Evolutionary conservation across 78 protist genomes (phyloP).

Genomic region (Dictyostelium purpureum): DNA sequence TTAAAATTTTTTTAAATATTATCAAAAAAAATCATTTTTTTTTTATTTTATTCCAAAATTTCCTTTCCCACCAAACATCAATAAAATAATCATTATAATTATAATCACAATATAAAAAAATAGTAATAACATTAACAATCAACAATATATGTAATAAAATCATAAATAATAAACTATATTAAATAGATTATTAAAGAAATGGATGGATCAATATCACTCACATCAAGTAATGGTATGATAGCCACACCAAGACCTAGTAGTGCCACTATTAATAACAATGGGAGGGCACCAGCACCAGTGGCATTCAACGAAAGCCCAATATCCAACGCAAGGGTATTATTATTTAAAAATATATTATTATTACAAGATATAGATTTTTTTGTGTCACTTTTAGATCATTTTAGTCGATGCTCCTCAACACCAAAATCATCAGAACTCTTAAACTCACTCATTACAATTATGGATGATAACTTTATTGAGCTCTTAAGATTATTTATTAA

Average conservation of each 20-base stretch:
- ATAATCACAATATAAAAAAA: too few species aligned
- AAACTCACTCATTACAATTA: neutral
- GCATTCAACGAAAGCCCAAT: neutral
- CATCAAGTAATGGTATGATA: neutral
- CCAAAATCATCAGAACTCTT: conserved; percentile 26
- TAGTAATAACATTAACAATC: too few species aligned
- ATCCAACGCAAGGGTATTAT: neutral
- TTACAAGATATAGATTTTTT: conserved; percentile 28
- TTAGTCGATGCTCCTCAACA: conserved; percentile 12
- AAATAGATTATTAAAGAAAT: neutral
- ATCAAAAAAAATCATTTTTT: too few species aligned
- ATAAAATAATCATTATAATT: too few species aligned
- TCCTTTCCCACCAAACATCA: too few species aligned
- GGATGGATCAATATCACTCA: neutral
- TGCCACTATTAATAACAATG: neutral
- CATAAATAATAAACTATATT: too few species aligned
- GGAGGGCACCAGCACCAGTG: neutral
- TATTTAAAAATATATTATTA: conserved; percentile 40
- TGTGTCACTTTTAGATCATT: conserved; percentile 16
- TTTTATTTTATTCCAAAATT: too few species aligned
- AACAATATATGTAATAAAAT: too few species aligned
- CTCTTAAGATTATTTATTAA: conserved; percentile 9
- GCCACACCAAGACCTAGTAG: conserved; percentile 10
- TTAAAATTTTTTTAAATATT: too few species aligned
- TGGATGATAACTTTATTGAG: conserved; percentile 44